Conservation (phyloP, 306 rosid species). For the Lathyrus tuberosus region DNA sequence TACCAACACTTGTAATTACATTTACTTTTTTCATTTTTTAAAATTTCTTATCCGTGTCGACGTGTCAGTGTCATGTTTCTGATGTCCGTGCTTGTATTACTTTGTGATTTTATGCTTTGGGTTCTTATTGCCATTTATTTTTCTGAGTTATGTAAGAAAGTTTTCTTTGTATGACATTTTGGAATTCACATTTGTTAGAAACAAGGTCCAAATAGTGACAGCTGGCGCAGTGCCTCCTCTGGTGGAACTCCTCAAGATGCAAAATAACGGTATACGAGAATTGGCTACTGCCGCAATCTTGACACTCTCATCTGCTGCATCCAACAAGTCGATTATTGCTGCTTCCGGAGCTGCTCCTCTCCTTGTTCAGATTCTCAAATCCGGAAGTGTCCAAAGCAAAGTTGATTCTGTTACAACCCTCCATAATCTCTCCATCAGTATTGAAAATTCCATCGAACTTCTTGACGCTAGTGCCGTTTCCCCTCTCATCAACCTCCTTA, state of each 20-base stretch:
- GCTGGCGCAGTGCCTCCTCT: constrained; percentile 83
- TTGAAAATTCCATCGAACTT: constrained; percentile 53
- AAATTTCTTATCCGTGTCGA: too few species aligned
- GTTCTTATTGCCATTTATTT: constrained; percentile 12
- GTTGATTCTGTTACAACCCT: constrained; percentile 86
- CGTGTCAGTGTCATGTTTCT: too few species aligned
- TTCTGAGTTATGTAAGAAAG: constrained; percentile 12
- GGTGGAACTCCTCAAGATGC: constrained; percentile 75
- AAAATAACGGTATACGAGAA: constrained; percentile 63
- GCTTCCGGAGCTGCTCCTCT: constrained; percentile 86
- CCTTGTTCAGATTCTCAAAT: constrained; percentile 78
- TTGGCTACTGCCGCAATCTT: constrained; percentile 87
- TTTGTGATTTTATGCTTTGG: constrained; percentile 23
- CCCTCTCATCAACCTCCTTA: constrained; percentile 86
- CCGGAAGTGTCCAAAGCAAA: constrained; percentile 83
- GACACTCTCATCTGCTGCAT: constrained; percentile 76
- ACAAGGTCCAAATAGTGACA: constrained; percentile 81
- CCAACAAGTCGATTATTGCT: constrained; percentile 73
- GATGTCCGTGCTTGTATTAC: background rate
- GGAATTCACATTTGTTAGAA: constrained; percentile 56
- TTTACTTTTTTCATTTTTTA: too few species aligned
- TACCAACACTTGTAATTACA: too few species aligned
- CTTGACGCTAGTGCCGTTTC: constrained; percentile 73
- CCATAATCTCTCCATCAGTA: constrained; percentile 68
- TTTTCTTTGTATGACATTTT: constrained; percentile 40